These are phyloP conservation scores for Pyrus betulifolia DNA, from an alignment of 306 rosid genomes.

Conservation along the genomic window DNA sequence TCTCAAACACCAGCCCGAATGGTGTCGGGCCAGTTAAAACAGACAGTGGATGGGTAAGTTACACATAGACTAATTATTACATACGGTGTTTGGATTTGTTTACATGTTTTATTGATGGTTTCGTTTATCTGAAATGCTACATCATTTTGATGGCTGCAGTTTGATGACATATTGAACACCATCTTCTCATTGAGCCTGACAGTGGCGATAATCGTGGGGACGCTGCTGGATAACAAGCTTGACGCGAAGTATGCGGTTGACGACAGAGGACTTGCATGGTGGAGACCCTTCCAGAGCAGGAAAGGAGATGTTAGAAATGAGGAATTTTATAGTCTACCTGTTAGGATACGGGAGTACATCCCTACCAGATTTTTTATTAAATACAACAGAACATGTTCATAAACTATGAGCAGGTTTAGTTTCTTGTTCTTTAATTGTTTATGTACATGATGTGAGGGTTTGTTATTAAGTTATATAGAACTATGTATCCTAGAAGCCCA, in stretches of 20 bases:
- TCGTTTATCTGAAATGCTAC: background rate
- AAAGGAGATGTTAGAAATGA: constrained; percentile 71
- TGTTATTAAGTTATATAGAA: background rate
- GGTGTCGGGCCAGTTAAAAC: constrained; percentile 88
- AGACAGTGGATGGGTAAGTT: constrained; percentile 80
- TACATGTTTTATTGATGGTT: background rate
- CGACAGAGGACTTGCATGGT: constrained; percentile 87
- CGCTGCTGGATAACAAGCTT: constrained; percentile 67
- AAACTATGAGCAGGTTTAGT: background rate
- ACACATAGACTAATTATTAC: background rate
- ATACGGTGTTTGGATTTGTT: background rate
- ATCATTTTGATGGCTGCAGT: constrained; percentile 39
- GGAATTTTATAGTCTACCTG: constrained; percentile 69
- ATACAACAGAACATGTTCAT: background rate
- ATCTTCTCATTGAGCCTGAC: constrained; percentile 84
- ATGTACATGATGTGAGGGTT: background rate
- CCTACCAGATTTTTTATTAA: constrained; percentile 53
- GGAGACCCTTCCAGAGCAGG: constrained; percentile 67
- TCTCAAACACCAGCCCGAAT: constrained; percentile 43
- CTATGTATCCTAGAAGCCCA: background rate
- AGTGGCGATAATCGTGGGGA: constrained; percentile 76
- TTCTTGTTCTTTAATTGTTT: background rate
- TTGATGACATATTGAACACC: constrained; percentile 75
- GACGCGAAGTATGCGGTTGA: constrained; percentile 31
- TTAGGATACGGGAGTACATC: constrained; percentile 48